These are phyloP conservation scores for Dentipellis fragilis DNA, from an alignment of 768 basidiomycete species.

Conservation along the genomic window DNA sequence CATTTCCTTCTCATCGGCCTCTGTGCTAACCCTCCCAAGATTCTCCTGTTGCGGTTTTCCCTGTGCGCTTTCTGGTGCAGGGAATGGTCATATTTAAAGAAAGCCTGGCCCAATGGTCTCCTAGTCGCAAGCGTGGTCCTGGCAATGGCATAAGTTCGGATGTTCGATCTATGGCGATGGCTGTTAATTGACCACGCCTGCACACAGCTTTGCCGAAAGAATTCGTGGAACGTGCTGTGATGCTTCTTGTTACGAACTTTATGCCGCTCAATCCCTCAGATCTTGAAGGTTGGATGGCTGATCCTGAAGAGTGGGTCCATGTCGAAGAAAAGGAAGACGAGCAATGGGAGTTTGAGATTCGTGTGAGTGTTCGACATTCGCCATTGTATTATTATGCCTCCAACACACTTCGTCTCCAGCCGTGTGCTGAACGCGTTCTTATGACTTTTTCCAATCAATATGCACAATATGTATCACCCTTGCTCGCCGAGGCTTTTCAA, in stretches of 20 bases:
- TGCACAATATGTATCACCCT: slow-evolving; percentile 53
- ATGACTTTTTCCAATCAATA: slow-evolving; percentile 71
- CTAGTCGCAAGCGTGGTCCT: slow-evolving; percentile 47
- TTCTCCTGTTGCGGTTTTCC: slow-evolving; percentile 52
- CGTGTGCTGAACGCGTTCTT: slow-evolving; percentile 89
- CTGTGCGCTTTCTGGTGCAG: slow-evolving; percentile 73
- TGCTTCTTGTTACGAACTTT: slow-evolving; percentile 71
- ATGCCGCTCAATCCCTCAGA: slow-evolving; percentile 79
- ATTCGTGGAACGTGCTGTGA: slow-evolving; percentile 66
- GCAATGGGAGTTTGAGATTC: slow-evolving; percentile 87
- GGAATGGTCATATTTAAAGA: slow-evolving; percentile 84
- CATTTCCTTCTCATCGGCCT: not conserved
- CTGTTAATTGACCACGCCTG: slow-evolving; percentile 8
- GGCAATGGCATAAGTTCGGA: slow-evolving; percentile 48
- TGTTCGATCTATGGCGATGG: not conserved
- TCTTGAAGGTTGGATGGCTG: slow-evolving; percentile 73
- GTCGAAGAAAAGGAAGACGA: slow-evolving; percentile 83
- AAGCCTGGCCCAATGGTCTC: slow-evolving; percentile 69
- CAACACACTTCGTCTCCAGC: slow-evolving; percentile 33
- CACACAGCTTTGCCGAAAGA: slow-evolving; percentile 48
- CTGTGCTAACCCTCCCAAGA: slow-evolving; percentile 30
- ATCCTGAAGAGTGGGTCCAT: slow-evolving; percentile 94
- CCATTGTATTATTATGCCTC: not conserved
- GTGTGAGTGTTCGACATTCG: slow-evolving; percentile 39
- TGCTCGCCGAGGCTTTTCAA: slow-evolving; percentile 51